Evolutionary conservation across 805 yeast genomes (phyloP), one percentile per base, ranked within the genome.

Genomic region (Wickerhamomyces alni): DNA sequence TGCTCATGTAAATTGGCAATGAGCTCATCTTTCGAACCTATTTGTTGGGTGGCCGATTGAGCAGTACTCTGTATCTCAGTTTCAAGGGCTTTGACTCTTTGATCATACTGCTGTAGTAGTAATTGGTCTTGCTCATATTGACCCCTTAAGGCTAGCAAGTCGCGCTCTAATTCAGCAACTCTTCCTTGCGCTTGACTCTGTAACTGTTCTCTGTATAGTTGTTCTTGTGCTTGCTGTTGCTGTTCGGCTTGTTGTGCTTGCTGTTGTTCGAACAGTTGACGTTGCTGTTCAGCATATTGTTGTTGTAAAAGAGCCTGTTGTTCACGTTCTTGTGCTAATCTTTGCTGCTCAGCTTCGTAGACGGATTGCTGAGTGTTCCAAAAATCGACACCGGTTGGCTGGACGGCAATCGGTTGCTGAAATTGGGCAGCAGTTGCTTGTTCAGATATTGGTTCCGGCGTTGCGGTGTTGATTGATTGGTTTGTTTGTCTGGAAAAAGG

Each of bases 71-170:
- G 51, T 43, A 87, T 65, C 54, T 89, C 96, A 30, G 66, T 66
- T 62, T 89, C 97, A 45, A 89, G 70, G 18, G 82, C 75, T 59
- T 82, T 82, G 8, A 89, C 95, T 41, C 95, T 70, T 45, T 79
- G 73, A 58, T 89, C 97, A 57, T 89, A 89, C 59, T 87, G 95
- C 58, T 82, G 87, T 39, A 89, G 70, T 65, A 89, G 67, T 48
- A 77, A 69, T 58, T 87, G 96, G 57, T 87, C 95, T 50, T 80
- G 84, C 48, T 88, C 95, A 54, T 83, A 86, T 54, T 87, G 96
- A 28, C 82, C 85, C 48, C 80, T 75, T 47, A 87, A 67, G 46
- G 80, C 75, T 29, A 85, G 65, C 36, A 89, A 61, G 57, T 88
- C 95, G 50, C 87, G 82, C 58, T 88, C 95, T 39, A 86, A 67